Evolutionary conservation across 345 rosid species (phyloP).

Genomic region (Salix suchowensis): DNA sequence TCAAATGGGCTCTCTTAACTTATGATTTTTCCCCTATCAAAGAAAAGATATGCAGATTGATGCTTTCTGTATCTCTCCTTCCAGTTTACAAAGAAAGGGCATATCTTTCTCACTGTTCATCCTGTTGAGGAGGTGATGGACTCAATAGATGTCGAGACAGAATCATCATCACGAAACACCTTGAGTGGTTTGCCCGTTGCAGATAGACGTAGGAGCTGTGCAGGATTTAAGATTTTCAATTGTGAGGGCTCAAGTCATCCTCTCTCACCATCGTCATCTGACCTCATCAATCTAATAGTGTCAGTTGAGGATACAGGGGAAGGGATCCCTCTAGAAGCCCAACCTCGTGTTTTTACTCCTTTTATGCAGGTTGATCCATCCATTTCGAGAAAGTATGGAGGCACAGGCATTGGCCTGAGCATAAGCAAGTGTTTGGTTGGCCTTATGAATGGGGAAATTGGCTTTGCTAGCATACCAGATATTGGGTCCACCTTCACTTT

Average conservation of each 20-base stretch:
- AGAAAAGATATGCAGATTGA: background rate
- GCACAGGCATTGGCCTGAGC: conserved; percentile 96
- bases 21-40: background rate
- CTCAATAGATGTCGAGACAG: conserved; percentile 45
- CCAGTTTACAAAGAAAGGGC: conserved; percentile 93
- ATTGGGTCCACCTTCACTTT: conserved; percentile 90
- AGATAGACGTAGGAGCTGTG: conserved; percentile 68
- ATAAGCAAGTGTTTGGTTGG: conserved; percentile 90
- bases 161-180: conserved; percentile 48
- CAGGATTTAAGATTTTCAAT: conserved; percentile 53
- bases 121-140: conserved; percentile 73
- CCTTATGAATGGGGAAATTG: conserved; percentile 90
- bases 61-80: background rate
- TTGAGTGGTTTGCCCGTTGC: conserved; percentile 82
- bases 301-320: conserved; percentile 95
- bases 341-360: conserved; percentile 84
- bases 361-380: conserved; percentile 95
- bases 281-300: conserved; percentile 55
- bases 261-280: conserved; percentile 33
- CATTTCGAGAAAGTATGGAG: conserved; percentile 81
- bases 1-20: too few species aligned
- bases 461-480: conserved; percentile 71
- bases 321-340: conserved; percentile 88
- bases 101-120: conserved; percentile 75
- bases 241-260: conserved; percentile 35